Conservation (phyloP, 78 protist species). For the Planoprotostelium fungivorum region DNA sequence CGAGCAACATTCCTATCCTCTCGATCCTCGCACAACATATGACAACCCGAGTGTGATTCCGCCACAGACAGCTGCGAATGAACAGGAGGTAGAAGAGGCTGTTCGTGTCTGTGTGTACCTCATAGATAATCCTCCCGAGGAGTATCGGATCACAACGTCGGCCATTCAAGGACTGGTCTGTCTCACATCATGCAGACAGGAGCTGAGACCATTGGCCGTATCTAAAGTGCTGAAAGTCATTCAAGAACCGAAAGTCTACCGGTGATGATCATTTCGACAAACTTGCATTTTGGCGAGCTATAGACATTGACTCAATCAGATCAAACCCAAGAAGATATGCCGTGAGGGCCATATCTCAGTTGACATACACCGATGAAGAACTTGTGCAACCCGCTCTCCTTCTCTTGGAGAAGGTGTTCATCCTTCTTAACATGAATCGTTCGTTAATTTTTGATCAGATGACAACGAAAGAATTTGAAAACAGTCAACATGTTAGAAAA, state of each 20-base stretch:
- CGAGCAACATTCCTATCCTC: too few species aligned
- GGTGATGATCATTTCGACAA: background rate
- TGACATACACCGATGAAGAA: background rate
- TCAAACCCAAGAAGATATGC: background rate
- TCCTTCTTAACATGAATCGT: background rate
- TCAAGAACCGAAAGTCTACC: background rate
- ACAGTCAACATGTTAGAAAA: background rate
- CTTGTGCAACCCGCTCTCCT: background rate
- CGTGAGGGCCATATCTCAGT: background rate
- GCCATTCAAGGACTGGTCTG: background rate
- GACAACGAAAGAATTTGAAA: background rate
- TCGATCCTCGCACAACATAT: too few species aligned
- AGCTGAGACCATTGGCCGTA: background rate
- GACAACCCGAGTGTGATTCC: too few species aligned
- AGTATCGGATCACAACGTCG: background rate
- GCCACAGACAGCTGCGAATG: too few species aligned
- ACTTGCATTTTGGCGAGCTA: background rate
- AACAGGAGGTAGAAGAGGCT: background rate
- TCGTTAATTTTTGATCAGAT: background rate
- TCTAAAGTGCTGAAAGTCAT: background rate
- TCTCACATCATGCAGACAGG: background rate
- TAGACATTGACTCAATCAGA: background rate
- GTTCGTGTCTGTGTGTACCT: background rate
- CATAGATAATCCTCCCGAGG: background rate
- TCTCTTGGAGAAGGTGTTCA: background rate